A percentile compares a stretch with the other conserved stretches of the same genome.
These are phyloP conservation scores for Mrakia frigida DNA, from an alignment of 768 basidiomycete species.

Conservation along the genomic window DNA sequence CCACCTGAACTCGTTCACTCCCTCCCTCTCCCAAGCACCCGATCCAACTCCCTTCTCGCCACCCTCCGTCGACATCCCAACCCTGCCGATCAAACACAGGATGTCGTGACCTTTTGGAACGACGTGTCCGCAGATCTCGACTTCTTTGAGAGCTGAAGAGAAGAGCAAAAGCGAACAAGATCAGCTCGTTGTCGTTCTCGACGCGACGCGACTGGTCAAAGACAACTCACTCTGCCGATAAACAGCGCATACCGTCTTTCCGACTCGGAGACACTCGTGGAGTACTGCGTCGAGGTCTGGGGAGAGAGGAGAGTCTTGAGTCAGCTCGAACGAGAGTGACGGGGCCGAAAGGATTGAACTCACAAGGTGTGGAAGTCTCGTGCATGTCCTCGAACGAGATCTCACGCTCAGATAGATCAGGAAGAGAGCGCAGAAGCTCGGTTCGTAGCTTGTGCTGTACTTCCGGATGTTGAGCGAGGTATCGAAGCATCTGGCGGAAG, in stretches of 20 bases:
- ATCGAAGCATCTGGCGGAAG: background rate
- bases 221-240: background rate
- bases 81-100: background rate
- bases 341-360: background rate
- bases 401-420: background rate
- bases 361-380: background rate
- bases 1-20: background rate
- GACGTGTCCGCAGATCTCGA: background rate
- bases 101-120: background rate
- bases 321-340: background rate
- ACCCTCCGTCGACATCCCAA: background rate
- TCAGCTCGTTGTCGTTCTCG: background rate
- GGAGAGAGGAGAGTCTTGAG: background rate
- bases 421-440: background rate
- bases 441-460: background rate
- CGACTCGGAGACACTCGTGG: background rate
- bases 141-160: background rate
- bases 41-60: background rate
- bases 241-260: background rate
- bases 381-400: conserved; percentile 5
- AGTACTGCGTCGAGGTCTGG: background rate
- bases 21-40: background rate
- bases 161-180: background rate
- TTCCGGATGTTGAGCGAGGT: background rate
- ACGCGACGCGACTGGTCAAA: background rate